Evolutionary conservation across 768 basidiomycete species (phyloP), one percentile per base, ranked within the genome.

Genomic region (Boletus reticulatus): DNA sequence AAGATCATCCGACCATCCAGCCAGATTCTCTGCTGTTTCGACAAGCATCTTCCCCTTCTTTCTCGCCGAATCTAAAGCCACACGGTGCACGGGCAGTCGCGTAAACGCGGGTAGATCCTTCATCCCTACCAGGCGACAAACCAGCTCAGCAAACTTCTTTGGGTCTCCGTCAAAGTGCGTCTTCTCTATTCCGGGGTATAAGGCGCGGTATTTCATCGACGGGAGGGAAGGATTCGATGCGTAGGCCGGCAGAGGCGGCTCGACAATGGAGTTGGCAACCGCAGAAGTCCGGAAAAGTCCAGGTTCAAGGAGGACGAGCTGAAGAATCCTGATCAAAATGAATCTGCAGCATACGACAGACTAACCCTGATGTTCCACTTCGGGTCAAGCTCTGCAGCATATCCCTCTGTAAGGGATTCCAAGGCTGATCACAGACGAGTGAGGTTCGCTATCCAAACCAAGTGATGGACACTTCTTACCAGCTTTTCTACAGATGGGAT

Each of bases 281-380:
- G 53, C 57, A 19, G 65, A 37, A 7, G 66, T 69, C n/a, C 60
- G 67, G 36, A 69, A 67, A 22, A 67, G 52, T 17, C 52, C 66
- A 6, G 66, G 66, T 44, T 67, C 56, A 7, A 67, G 48, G 27
- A 67, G 9, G 34, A 64, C 58, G 27, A 67, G 48, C 68, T 67
- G 22, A 34, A 29, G 19, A 31, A 27, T 32, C 16, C 11, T 14
- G 16, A 19, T 61, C 50, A 59, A 32, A 36, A 24, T 12, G 22
- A 29, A 6, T 2, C 29, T 27, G 12, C 11, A 42, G 19, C 6
- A 3, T 34, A 24, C 31, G 43, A n/a, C 8, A 16, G 20, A 56
- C 62, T 19, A 37, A 70, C 73, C 58, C 63, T 75, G 60, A 74
- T 73, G 56, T 72, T 67, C 73, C 73, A 74, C 9, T 52, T 59